Evolutionary conservation across 768 basidiomycete species (phyloP).

Genomic region (Boletellus sp.): DNA sequence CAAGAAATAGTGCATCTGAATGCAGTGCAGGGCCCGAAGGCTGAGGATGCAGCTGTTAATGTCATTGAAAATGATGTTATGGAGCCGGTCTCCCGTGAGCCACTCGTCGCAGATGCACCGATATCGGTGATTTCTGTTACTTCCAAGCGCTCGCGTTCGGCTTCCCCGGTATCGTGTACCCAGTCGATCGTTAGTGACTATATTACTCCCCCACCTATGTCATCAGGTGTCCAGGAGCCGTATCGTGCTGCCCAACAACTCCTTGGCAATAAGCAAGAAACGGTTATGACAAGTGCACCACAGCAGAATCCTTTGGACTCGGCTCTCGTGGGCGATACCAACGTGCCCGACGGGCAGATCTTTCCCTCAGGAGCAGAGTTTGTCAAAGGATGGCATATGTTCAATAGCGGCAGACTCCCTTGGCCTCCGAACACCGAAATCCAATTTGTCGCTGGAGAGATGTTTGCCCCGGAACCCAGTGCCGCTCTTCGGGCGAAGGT

Average conservation of each 20-base stretch:
- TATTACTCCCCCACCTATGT: slow-evolving; percentile 14
- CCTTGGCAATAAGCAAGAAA: slow-evolving; percentile 1
- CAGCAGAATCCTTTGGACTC: slow-evolving; percentile 39
- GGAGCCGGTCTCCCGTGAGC: slow-evolving; percentile 16
- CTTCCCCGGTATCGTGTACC: slow-evolving; percentile 6
- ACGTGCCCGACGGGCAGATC: slow-evolving; percentile 68
- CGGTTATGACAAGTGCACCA: neutral
- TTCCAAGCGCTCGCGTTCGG: neutral
- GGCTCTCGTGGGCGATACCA: slow-evolving; percentile 60
- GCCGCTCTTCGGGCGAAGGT: slow-evolving; percentile 39
- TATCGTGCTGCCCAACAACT: neutral
- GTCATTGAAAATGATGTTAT: neutral
- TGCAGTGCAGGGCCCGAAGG: slow-evolving; percentile 6
- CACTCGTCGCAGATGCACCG: slow-evolving; percentile 30
- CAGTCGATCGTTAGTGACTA: slow-evolving; percentile 33
- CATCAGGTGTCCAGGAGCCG: slow-evolving; percentile 1
- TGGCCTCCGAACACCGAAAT: slow-evolving; percentile 73
- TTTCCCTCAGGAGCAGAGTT: slow-evolving; percentile 86
- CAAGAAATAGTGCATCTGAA: slow-evolving; percentile 37
- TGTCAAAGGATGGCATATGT: slow-evolving; percentile 76
- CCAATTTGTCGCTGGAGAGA: slow-evolving; percentile 67
- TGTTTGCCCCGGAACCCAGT: slow-evolving; percentile 40
- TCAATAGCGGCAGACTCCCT: slow-evolving; percentile 56
- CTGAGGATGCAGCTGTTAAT: neutral
- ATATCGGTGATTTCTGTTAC: slow-evolving; percentile 25